A percentile compares a stretch with the other conserved stretches of the same genome.
These are phyloP conservation scores for Rhodotorula sp. DNA, from an alignment of 1,284 basidiomycete species.

Conservation along the genomic window DNA sequence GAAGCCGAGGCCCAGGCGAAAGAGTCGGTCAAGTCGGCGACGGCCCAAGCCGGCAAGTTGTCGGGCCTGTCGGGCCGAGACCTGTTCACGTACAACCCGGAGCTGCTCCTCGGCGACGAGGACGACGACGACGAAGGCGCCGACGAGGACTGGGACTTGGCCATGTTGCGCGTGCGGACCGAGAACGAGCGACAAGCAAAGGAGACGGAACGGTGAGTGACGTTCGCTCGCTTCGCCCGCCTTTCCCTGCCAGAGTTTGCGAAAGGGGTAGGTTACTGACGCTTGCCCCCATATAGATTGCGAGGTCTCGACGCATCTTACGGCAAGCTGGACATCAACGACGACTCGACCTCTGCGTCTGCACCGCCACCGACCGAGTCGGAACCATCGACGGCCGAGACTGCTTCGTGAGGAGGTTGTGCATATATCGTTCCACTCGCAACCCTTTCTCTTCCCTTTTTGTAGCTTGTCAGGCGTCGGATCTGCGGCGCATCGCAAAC, in stretches of 20 bases:
- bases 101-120: conserved; percentile 81
- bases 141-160: conserved; percentile 52
- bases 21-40: conserved; percentile 79
- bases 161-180: conserved; percentile 19
- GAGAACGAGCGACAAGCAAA: conserved; percentile 28
- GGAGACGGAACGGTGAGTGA: conserved; percentile 33
- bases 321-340: neutral
- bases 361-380: conserved; percentile 1
- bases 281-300: neutral
- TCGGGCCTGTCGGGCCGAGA: conserved; percentile 93
- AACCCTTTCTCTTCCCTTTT: too few species aligned
- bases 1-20: conserved; percentile 75
- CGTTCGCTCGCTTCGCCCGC: too few species aligned
- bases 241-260: neutral
- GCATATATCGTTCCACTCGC: too few species aligned
- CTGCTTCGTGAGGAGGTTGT: too few species aligned
- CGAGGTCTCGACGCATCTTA: neutral
- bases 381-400: neutral
- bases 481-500: too few species aligned
- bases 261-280: neutral
- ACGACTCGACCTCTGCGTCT: neutral
- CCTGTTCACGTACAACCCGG: conserved; percentile 74
- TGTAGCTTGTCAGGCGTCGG: too few species aligned
- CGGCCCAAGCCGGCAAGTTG: conserved; percentile 84
- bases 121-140: conserved; percentile 55